Evolutionary conservation across 1,139 yeast species (phyloP).

Genomic region (Saccharomyces pastorianus): DNA sequence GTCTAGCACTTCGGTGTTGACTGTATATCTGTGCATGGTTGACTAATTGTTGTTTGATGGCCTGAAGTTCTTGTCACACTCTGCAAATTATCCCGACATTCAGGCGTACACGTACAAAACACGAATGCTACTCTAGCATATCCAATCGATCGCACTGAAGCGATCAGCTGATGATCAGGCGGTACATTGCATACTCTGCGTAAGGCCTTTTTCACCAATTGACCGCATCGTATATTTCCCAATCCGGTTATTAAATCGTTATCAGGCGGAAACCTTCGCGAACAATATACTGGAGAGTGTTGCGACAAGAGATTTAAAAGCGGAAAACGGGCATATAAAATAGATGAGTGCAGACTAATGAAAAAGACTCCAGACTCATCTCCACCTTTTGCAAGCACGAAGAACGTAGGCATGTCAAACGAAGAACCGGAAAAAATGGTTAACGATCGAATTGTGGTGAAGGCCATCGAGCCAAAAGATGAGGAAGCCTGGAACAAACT

Average conservation of each 20-base stretch:
- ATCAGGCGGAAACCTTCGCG: background rate
- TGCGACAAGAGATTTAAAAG: background rate
- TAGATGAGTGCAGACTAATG: background rate
- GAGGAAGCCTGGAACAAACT: constrained; percentile 36
- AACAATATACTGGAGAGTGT: background rate
- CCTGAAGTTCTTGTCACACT: background rate
- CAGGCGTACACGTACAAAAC: background rate
- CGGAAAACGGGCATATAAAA: background rate
- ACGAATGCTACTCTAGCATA: background rate
- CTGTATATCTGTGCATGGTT: background rate
- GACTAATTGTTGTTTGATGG: no score
- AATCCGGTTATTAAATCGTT: background rate
- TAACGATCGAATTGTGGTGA: constrained; percentile 5
- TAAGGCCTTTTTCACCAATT: background rate
- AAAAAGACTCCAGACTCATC: background rate
- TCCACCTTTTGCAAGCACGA: background rate
- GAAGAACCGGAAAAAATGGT: background rate
- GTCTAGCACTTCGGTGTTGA: background rate
- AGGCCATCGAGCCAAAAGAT: constrained; percentile 36
- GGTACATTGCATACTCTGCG: background rate
- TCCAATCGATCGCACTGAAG: background rate
- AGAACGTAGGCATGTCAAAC: background rate
- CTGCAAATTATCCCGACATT: background rate
- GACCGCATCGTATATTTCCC: background rate
- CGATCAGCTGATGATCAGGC: background rate